Percentiles rank a stretch among this genome's conserved stretches.
Evolutionary conservation across 805 yeast genomes (phyloP).

Genomic region (Wickerhamiella dianesei): DNA sequence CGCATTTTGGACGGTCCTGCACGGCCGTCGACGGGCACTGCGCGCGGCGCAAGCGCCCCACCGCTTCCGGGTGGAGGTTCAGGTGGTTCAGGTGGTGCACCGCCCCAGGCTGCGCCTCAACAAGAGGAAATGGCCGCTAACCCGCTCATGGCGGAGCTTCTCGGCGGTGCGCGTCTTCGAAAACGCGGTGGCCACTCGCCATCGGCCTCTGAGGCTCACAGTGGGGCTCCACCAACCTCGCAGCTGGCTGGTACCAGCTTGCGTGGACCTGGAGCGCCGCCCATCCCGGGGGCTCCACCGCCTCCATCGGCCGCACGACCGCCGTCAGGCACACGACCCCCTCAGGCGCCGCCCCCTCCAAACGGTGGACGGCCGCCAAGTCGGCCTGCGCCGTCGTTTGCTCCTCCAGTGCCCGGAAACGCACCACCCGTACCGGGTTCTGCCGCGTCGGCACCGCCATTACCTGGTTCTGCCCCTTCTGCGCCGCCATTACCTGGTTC

Average conservation of each 20-base stretch:
- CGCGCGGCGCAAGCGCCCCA: slow-evolving; percentile 7
- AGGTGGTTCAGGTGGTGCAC: slow-evolving; percentile 5
- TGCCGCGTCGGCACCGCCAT: not conserved
- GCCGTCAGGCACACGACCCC: not conserved
- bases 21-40: slow-evolving; percentile 8
- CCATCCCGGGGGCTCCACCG: slow-evolving; percentile 4
- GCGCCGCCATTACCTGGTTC: slow-evolving; percentile 9
- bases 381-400: no score
- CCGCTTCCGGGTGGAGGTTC: slow-evolving; percentile 6
- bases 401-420: slow-evolving; percentile 11
- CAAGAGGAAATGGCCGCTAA: slow-evolving; percentile 13
- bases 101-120: slow-evolving; percentile 8
- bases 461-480: slow-evolving; percentile 9
- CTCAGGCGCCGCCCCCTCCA: not conserved
- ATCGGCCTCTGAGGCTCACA: slow-evolving; percentile 1
- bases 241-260: not conserved
- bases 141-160: slow-evolving; percentile 15
- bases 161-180: slow-evolving; percentile 13
- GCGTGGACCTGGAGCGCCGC: not conserved
- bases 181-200: slow-evolving; percentile 4
- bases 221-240: slow-evolving; percentile 1
- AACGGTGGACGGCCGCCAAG: not conserved
- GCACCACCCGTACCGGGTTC: slow-evolving; percentile 12
- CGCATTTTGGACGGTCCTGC: slow-evolving; percentile 21
- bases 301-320: not conserved